Evolutionary conservation across 2,329 filamentous ascomycete genomes (phyloP).

Genomic region (Piedraia hortae): DNA sequence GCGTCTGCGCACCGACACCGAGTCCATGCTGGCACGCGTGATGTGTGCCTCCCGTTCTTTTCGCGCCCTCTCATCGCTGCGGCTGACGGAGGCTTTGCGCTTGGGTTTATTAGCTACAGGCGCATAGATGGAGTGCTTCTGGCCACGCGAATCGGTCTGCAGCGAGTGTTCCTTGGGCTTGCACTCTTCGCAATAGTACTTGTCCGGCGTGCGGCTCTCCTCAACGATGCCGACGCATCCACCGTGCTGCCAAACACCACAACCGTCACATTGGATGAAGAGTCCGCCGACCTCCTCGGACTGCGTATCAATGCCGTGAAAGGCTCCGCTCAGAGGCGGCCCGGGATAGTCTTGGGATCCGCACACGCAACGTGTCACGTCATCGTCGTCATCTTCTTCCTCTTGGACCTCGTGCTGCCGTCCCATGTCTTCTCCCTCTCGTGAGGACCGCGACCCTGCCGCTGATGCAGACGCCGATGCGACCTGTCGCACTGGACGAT

Average conservation of each 20-base stretch:
- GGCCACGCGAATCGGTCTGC: conserved; percentile 61
- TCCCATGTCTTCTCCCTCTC: too few species aligned
- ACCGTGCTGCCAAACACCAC: conserved; percentile 97
- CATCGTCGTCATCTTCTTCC: conserved; percentile 30
- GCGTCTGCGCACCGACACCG: conserved; percentile 41
- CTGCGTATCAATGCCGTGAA: conserved; percentile 24
- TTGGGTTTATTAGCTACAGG: conserved; percentile 26
- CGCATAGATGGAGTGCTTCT: conserved; percentile 32
- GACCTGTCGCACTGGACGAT: too few species aligned
- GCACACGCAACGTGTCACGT: conserved; percentile 86
- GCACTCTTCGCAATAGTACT: conserved; percentile 95
- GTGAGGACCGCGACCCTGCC: too few species aligned
- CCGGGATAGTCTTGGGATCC: conserved; percentile 87
- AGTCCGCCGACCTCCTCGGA: conserved; percentile 75
- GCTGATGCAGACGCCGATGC: too few species aligned
- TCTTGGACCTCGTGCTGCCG: too few species aligned
- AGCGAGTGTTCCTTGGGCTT: conserved; percentile 76
- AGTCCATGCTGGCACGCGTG: conserved; percentile 23
- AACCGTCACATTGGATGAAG: conserved; percentile 93
- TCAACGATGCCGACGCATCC: conserved; percentile 94
- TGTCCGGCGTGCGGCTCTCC: conserved; percentile 72
- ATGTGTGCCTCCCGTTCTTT: conserved; percentile 27
- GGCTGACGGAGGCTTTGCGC: conserved; percentile 37
- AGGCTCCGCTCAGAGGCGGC: conserved; percentile 29
- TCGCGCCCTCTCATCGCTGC: conserved; percentile 30